phyloP scores from a whole-genome alignment of 225 moss, liverwort and hornwort species.

The Rhytidiadelphus loreus region DNA sequence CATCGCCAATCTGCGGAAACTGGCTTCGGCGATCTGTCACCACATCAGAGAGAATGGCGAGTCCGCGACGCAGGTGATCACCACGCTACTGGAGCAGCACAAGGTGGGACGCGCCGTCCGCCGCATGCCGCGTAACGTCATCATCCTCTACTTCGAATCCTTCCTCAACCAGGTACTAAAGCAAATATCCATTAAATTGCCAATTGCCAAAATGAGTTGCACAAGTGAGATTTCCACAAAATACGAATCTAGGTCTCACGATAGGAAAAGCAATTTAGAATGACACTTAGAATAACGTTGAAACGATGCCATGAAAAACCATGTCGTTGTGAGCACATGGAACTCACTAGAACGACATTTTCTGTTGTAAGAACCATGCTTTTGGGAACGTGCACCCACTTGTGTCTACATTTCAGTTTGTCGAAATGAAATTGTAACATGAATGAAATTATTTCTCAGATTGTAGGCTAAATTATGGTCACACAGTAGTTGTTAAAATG shows the following conservation, averaged over 20 bases:
- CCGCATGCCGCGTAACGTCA: conserved; percentile 32
- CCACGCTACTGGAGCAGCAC: conserved; percentile 31
- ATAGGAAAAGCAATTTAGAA: neutral
- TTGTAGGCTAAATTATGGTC: neutral
- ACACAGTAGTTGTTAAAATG: no score
- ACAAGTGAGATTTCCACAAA: neutral
- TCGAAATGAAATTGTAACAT: neutral
- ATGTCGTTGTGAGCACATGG: neutral
- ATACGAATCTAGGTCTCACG: neutral
- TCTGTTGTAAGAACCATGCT: neutral
- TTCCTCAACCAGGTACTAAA: conserved; percentile 25
- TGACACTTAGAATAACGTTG: neutral
- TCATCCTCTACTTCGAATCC: conserved; percentile 39
- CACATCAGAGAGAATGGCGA: conserved; percentile 26
- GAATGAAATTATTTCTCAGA: neutral
- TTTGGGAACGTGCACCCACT: no score
- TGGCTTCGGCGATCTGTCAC: conserved; percentile 8
- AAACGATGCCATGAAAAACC: neutral
- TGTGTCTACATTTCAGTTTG: neutral
- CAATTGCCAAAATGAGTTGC: neutral
- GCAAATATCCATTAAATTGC: neutral
- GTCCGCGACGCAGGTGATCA: conserved; percentile 32
- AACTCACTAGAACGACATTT: neutral
- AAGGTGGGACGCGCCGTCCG: conserved; percentile 19
- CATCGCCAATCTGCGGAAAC: conserved; percentile 4